phyloP scores from a whole-genome alignment of 331 rosid species.

The Quercus phellos region DNA sequence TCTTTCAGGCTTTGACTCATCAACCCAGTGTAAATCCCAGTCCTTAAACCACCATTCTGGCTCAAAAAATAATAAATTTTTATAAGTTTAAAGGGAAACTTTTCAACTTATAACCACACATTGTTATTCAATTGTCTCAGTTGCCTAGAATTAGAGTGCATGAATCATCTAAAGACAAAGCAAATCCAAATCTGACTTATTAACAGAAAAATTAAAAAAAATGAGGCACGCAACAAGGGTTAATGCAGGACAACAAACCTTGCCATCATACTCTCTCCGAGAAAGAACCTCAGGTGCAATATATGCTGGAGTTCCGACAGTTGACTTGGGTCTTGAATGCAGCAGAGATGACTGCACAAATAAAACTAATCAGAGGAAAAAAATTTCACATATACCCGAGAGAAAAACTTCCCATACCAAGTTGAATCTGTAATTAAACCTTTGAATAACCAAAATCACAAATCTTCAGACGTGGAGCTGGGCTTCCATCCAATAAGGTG shows the following conservation, averaged over 20 bases:
- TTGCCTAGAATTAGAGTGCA: neutral
- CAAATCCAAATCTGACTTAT: neutral
- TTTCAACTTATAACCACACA: neutral
- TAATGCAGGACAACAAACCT: slow-evolving; percentile 38
- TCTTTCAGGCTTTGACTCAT: neutral
- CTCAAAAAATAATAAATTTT: neutral
- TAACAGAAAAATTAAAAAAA: neutral
- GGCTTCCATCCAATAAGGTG: slow-evolving; percentile 84
- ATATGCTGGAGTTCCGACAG: slow-evolving; percentile 92
- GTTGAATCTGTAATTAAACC: slow-evolving; percentile 39
- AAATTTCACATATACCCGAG: neutral
- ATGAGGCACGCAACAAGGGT: neutral
- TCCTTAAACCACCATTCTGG: neutral
- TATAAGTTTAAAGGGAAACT: neutral
- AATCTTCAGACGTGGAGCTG: slow-evolving; percentile 76
- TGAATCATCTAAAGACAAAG: neutral
- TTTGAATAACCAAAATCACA: slow-evolving; percentile 86
- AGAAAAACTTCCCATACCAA: slow-evolving; percentile 17
- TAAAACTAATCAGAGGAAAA: slow-evolving; percentile 27
- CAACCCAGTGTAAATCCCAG: neutral
- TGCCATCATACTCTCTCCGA: slow-evolving; percentile 89
- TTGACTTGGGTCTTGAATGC: slow-evolving; percentile 87
- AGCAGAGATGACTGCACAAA: slow-evolving; percentile 77
- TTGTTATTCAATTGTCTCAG: neutral
- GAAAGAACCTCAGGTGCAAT: slow-evolving; percentile 96